Conservation (phyloP, 371 early-diverging fungal genomes). For the Blakeslea trispora region DNA sequence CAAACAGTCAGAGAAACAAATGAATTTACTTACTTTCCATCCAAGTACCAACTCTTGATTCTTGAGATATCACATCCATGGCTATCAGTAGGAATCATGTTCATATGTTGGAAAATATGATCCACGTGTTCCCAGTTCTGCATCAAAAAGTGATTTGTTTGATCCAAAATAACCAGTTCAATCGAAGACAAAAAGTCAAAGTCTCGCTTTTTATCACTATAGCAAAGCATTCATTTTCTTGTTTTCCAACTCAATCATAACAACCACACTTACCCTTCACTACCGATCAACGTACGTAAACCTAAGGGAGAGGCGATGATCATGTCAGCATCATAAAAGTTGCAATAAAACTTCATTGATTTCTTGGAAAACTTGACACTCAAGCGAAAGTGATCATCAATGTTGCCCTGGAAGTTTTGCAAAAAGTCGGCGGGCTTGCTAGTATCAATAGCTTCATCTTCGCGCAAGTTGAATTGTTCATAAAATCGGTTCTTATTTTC, state of each 20-base stretch:
- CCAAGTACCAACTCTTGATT: constrained; percentile 83
- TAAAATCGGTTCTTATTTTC: constrained; percentile 80
- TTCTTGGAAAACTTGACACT: constrained; percentile 88
- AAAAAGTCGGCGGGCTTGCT: constrained; percentile 83
- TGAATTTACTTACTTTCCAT: constrained; percentile 58
- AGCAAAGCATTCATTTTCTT: not conserved
- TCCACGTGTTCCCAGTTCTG: constrained; percentile 98
- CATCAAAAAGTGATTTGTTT: constrained; percentile 87
- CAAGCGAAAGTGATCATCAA: constrained; percentile 95
- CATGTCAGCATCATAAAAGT: constrained; percentile 90
- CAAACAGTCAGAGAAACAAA: not conserved
- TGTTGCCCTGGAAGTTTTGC: constrained; percentile 89
- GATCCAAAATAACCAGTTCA: constrained; percentile 87
- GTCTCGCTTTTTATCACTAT: constrained; percentile 81
- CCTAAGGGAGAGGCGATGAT: constrained; percentile 94
- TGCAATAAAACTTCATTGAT: constrained; percentile 82
- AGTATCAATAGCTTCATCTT: constrained; percentile 59
- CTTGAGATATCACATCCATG: constrained; percentile 96
- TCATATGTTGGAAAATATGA: constrained; percentile 81
- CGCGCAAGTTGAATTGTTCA: constrained; percentile 68
- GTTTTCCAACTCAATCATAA: not conserved
- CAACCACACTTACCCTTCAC: constrained; percentile 58
- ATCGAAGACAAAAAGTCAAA: constrained; percentile 94
- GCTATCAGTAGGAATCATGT: constrained; percentile 81
- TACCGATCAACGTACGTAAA: constrained; percentile 82